Conservation (phyloP, 176 grass and related monocot genomes). For the Aegilops longissima region DNA sequence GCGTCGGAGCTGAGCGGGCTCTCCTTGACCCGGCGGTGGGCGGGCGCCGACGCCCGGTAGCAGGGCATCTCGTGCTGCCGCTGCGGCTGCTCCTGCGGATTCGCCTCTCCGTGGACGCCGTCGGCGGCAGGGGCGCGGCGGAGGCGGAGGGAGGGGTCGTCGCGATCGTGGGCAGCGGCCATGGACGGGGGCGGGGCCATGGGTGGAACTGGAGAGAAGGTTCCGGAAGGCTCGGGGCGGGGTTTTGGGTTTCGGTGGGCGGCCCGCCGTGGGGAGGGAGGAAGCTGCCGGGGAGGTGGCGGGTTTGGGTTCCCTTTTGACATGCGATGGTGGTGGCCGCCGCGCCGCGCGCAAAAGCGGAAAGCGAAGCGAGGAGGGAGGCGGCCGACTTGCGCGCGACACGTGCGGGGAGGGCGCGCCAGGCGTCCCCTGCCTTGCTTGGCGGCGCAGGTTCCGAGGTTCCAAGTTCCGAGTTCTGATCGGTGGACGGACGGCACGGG, state of each 20-base stretch:
- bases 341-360: slow-evolving; percentile 17
- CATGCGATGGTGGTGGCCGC: background rate
- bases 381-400: background rate
- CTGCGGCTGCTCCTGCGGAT: background rate
- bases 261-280: background rate
- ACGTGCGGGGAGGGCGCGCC: slow-evolving; percentile 8
- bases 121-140: slow-evolving; percentile 14
- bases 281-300: background rate
- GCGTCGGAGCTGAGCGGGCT: slow-evolving; percentile 92
- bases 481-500: background rate
- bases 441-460: background rate
- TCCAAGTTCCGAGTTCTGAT: background rate
- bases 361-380: background rate
- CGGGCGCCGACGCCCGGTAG: slow-evolving; percentile 70
- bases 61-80: slow-evolving; percentile 35
- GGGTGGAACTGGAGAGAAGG: slow-evolving; percentile 22
- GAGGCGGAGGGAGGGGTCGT: slow-evolving; percentile 26
- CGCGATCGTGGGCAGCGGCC: slow-evolving; percentile 16
- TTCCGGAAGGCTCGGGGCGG: background rate
- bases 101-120: background rate
- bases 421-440: slow-evolving; percentile 18
- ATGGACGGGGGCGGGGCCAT: slow-evolving; percentile 35
- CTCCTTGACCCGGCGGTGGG: slow-evolving; percentile 75
- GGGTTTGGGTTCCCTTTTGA: slow-evolving; percentile 3
- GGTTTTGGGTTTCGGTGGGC: background rate